Evolutionary conservation across 306 rosid genomes (phyloP).

Genomic region (Castanopsis chinensis): DNA sequence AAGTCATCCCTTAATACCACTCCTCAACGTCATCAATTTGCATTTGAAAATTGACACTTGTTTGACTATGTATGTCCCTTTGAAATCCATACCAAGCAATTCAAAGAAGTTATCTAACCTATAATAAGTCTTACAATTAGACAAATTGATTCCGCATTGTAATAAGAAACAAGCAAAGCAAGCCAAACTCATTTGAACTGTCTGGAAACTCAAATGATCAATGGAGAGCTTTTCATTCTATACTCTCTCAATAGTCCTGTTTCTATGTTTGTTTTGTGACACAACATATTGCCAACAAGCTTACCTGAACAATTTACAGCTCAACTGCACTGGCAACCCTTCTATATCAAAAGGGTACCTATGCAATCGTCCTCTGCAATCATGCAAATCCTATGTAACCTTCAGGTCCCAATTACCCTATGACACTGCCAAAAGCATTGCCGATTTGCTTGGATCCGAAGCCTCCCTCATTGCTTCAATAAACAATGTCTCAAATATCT

Average conservation of each 20-base stretch:
- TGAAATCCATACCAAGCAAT: too few species aligned
- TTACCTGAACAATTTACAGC: conserved; percentile 31
- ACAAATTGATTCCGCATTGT: not conserved
- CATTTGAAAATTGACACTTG: too few species aligned
- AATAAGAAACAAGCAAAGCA: not conserved
- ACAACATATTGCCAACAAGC: conserved; percentile 41
- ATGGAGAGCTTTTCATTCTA: conserved; percentile 27
- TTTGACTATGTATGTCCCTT: too few species aligned
- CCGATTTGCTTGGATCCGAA: conserved; percentile 47
- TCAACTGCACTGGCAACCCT: conserved; percentile 31
- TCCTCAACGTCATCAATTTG: too few species aligned
- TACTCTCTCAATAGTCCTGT: conserved; percentile 16
- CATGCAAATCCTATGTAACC: conserved; percentile 45
- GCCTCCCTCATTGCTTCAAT: conserved; percentile 45
- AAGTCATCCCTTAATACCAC: too few species aligned
- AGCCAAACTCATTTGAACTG: conserved; percentile 19
- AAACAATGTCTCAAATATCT: conserved; percentile 29
- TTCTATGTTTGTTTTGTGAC: conserved; percentile 20
- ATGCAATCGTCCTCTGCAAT: conserved; percentile 31
- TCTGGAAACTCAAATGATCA: not conserved
- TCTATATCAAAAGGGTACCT: conserved; percentile 45
- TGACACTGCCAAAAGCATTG: conserved; percentile 33
- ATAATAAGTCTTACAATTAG: too few species aligned
- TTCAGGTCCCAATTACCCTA: conserved; percentile 38
- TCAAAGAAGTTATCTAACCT: too few species aligned